phyloP scores from a whole-genome alignment of 2,329 filamentous ascomycete genomes.

The Aspergillus cejpii region DNA sequence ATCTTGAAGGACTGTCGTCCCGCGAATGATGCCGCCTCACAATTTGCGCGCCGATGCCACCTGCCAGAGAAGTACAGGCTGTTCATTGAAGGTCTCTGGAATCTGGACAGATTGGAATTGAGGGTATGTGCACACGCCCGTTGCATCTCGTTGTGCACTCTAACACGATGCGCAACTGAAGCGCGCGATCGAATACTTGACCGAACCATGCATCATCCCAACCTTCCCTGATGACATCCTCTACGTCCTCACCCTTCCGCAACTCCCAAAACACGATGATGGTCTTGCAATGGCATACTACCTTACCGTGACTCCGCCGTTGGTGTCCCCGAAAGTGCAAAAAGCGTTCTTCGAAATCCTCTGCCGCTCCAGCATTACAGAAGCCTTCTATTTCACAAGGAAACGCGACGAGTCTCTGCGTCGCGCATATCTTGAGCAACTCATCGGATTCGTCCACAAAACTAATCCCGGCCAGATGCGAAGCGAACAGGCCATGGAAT shows the following conservation, averaged over 20 bases:
- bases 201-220: slow-evolving; percentile 69
- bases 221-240: slow-evolving; percentile 82
- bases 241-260: slow-evolving; percentile 55
- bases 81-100: slow-evolving; percentile 76
- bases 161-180: slow-evolving; percentile 27
- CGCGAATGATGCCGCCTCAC: slow-evolving; percentile 45
- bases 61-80: slow-evolving; percentile 70
- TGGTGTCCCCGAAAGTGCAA: slow-evolving; percentile 58
- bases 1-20: slow-evolving; percentile 67
- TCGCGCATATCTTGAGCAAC: slow-evolving; percentile 58
- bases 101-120: slow-evolving; percentile 67
- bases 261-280: slow-evolving; percentile 54
- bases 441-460: slow-evolving; percentile 55
- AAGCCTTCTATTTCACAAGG: slow-evolving; percentile 68
- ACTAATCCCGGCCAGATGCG: slow-evolving; percentile 34
- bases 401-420: slow-evolving; percentile 57
- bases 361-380: slow-evolving; percentile 59
- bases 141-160: not conserved
- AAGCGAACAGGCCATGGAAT: slow-evolving; percentile 57
- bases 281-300: slow-evolving; percentile 70
- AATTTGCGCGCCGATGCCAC: slow-evolving; percentile 58
- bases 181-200: slow-evolving; percentile 66
- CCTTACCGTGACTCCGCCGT: slow-evolving; percentile 64
- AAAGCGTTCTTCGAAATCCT: slow-evolving; percentile 64
- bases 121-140: slow-evolving; percentile 39